phyloP scores from a whole-genome alignment of 1,139 yeast species.

The Kazachstania sp. region DNA sequence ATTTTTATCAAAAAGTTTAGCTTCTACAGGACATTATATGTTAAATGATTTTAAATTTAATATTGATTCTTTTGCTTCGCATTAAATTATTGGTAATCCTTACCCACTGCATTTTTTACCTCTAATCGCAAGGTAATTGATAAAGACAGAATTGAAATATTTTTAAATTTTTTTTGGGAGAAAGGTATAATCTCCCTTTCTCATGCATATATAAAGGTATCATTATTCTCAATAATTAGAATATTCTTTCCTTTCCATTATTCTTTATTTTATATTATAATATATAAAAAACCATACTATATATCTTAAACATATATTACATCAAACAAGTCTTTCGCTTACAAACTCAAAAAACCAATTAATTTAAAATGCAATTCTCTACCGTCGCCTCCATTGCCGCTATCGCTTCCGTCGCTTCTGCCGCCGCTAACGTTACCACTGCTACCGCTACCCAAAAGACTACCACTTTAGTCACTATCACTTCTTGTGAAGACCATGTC shows the following conservation, averaged over 20 bases:
- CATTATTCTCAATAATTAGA: background rate
- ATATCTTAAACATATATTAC: background rate
- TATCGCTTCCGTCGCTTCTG: conserved; percentile 31
- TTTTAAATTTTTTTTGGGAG: background rate
- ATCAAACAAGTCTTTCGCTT: conserved; percentile 3
- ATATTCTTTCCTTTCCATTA: background rate
- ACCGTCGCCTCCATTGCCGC: conserved; percentile 30
- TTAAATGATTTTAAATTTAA: background rate
- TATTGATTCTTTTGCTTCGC: background rate
- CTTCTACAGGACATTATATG: background rate
- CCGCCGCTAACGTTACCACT: conserved; percentile 30
- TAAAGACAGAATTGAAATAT: no score
- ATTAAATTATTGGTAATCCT: background rate
- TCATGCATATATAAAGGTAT: background rate
- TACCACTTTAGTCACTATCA: conserved; percentile 41
- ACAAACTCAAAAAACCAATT: background rate
- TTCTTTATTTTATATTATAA: background rate
- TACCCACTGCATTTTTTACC: background rate
- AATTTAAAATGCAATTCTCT: conserved; percentile 28
- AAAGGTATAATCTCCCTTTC: background rate
- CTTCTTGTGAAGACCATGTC: conserved; percentile 36
- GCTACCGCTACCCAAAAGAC: conserved; percentile 23
- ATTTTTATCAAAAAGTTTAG: background rate
- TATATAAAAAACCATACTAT: background rate
- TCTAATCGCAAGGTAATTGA: background rate